Conservation (phyloP, 768 basidiomycete genomes). For the Collybiopsis confluens region DNA sequence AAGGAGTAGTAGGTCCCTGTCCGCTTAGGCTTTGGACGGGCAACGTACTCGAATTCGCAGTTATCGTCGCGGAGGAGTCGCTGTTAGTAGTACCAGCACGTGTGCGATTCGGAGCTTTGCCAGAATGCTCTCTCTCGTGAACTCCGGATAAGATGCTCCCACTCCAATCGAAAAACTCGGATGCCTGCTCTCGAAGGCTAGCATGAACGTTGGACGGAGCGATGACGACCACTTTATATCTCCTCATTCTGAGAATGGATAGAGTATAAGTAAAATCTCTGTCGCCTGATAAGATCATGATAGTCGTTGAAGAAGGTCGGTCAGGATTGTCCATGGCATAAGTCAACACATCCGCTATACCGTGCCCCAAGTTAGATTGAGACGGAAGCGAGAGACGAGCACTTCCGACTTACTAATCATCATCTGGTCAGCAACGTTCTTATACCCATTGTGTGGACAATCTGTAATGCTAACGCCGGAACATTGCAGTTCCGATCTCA, state of each 20-base stretch:
- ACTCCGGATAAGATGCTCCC: too few relatives aligned
- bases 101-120: too few relatives aligned
- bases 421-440: constrained; percentile 46
- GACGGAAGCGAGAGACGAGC: not conserved
- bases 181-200: constrained; percentile 52
- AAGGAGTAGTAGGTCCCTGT: too few relatives aligned
- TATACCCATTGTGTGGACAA: constrained; percentile 31
- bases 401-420: constrained; percentile 31
- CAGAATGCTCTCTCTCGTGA: too few relatives aligned
- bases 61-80: too few relatives aligned
- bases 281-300: constrained; percentile 63
- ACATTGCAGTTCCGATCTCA: constrained; percentile 43
- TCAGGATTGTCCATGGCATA: constrained; percentile 57
- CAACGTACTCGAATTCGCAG: too few relatives aligned
- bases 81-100: too few relatives aligned
- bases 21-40: too few relatives aligned
- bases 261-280: constrained; percentile 63
- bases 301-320: constrained; percentile 53
- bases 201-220: constrained; percentile 32
- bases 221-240: constrained; percentile 49
- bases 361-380: not conserved
- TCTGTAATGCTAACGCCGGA: constrained; percentile 43
- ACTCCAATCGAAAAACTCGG: constrained; percentile 51
- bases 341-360: constrained; percentile 62
- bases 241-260: constrained; percentile 49